phyloP scores from a whole-genome alignment of 768 basidiomycete species.

The Lentinula sp. region DNA sequence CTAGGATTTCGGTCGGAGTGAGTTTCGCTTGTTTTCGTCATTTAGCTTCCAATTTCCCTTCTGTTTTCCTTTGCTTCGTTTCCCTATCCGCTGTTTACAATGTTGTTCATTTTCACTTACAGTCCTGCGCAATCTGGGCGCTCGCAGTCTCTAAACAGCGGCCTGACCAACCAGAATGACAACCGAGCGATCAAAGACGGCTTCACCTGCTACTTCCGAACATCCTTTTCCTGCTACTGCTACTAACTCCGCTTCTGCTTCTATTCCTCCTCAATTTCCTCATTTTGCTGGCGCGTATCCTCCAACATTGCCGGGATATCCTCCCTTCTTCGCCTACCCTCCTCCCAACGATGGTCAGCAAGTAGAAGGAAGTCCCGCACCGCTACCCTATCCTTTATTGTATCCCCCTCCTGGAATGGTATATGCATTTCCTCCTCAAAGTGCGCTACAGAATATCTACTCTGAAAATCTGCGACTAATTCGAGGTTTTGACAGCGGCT shows the following conservation, averaged over 20 bases:
- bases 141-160: not conserved
- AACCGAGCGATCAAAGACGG: constrained; percentile 4
- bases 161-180: not conserved
- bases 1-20: constrained; percentile 5
- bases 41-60: not conserved
- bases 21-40: not conserved
- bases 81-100: not conserved
- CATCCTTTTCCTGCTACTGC: not conserved
- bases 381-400: constrained; percentile 30
- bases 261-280: not conserved
- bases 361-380: constrained; percentile 25
- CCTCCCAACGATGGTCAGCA: constrained; percentile 32
- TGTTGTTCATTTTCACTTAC: not conserved
- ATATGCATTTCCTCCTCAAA: constrained; percentile 30
- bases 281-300: constrained; percentile 16
- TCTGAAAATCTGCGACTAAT: not conserved
- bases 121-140: not conserved
- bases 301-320: constrained; percentile 25
- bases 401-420: constrained; percentile 35
- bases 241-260: not conserved
- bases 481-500: not conserved
- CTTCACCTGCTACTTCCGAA: not conserved
- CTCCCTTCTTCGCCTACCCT: constrained; percentile 35
- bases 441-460: constrained; percentile 21
- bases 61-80: not conserved